These are phyloP conservation scores for Grosmannia huntii DNA, from an alignment of 2,329 filamentous ascomycete species.

Conservation along the genomic window DNA sequence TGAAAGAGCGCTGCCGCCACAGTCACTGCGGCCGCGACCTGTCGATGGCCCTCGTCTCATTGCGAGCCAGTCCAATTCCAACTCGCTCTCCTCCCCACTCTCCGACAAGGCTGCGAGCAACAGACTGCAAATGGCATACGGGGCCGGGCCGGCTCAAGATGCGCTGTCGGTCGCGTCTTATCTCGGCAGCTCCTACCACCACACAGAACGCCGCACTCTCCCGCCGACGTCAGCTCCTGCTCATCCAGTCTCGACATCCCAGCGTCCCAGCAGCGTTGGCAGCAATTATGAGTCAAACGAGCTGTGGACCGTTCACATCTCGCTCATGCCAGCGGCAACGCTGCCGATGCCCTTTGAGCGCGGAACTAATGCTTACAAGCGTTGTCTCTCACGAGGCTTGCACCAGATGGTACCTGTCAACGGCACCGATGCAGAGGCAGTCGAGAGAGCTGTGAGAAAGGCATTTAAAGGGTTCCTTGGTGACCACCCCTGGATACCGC, in stretches of 20 bases:
- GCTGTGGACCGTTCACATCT: slow-evolving; percentile 47
- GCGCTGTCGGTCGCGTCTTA: too few relatives aligned
- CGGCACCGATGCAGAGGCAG: slow-evolving; percentile 34
- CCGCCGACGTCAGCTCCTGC: background rate
- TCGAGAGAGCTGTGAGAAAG: slow-evolving; percentile 32
- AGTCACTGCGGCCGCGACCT: background rate
- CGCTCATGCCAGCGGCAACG: slow-evolving; percentile 39
- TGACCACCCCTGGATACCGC: slow-evolving; percentile 40
- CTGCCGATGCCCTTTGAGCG: slow-evolving; percentile 49
- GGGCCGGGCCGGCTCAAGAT: too few relatives aligned
- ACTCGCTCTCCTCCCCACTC: background rate
- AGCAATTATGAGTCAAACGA: slow-evolving; percentile 18
- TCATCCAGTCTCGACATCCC: background rate
- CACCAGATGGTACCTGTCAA: slow-evolving; percentile 43
- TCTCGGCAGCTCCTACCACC: background rate
- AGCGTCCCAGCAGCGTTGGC: background rate
- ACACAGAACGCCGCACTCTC: background rate
- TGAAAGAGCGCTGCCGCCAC: background rate
- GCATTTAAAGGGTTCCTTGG: slow-evolving; percentile 37
- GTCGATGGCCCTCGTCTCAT: background rate
- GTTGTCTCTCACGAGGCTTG: slow-evolving; percentile 45
- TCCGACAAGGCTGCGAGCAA: background rate
- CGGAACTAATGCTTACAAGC: slow-evolving; percentile 47
- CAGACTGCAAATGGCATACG: background rate
- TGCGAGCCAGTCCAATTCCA: background rate